Evolutionary conservation across 2,329 filamentous ascomycete genomes (phyloP).

Genomic region (Talaromyces sp.): DNA sequence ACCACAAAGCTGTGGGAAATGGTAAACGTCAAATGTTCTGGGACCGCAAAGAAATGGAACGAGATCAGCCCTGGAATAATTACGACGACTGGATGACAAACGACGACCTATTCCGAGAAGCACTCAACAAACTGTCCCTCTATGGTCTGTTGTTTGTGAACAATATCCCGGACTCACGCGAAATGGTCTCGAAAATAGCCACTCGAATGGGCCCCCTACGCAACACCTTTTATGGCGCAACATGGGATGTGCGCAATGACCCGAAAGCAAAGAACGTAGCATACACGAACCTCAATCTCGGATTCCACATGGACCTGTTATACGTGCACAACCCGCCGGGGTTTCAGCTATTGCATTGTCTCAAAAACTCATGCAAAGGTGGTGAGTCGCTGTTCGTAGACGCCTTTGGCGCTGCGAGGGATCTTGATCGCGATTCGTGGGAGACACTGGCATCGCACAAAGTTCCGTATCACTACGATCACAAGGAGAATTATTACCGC

Average conservation of each 20-base stretch:
- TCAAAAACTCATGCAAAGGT: conserved; percentile 73
- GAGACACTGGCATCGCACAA: conserved; percentile 42
- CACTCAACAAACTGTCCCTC: conserved; percentile 59
- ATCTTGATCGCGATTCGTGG: conserved; percentile 24
- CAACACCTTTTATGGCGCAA: conserved; percentile 85
- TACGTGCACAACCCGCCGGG: conserved; percentile 78
- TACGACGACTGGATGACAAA: conserved; percentile 69
- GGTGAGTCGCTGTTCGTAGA: conserved; percentile 88
- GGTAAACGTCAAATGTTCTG: conserved; percentile 35
- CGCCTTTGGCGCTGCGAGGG: conserved; percentile 57
- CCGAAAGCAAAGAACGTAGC: conserved; percentile 86
- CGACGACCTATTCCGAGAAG: conserved; percentile 57
- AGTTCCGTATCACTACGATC: conserved; percentile 66
- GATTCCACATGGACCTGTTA: conserved; percentile 89
- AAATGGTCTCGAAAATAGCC: conserved; percentile 65
- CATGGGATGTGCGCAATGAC: conserved; percentile 84
- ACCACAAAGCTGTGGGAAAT: conserved; percentile 18
- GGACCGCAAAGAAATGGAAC: conserved; percentile 43
- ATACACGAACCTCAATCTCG: conserved; percentile 77
- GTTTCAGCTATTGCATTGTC: conserved; percentile 84
- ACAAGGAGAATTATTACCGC: conserved; percentile 62
- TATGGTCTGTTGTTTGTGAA: conserved; percentile 75
- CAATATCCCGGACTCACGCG: conserved; percentile 66
- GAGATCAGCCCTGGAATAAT: conserved; percentile 53
- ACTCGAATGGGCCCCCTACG: conserved; percentile 72